Evolutionary conservation across 495 filamentous ascomycete genomes (phyloP).

Genomic region (Neurospora terricola): DNA sequence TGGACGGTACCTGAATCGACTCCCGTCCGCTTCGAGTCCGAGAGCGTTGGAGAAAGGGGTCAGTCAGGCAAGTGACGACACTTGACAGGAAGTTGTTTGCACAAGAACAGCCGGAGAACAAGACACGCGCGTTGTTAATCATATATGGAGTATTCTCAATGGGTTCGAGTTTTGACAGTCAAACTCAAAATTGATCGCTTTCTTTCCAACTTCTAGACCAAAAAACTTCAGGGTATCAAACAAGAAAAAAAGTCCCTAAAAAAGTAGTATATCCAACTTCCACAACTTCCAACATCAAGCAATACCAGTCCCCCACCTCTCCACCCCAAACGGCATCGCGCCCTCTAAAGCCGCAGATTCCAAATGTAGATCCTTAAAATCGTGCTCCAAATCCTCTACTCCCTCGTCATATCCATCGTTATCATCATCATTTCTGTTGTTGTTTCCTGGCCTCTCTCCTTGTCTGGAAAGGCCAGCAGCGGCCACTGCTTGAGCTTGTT

Average conservation of each 20-base stretch:
- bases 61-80: too few relatives aligned
- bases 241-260: background rate
- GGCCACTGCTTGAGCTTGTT: background rate
- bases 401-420: background rate
- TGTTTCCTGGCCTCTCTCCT: background rate
- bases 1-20: too few relatives aligned
- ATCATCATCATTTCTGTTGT: background rate
- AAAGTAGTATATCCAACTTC: background rate
- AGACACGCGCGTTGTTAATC: too few relatives aligned
- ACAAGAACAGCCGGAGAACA: too few relatives aligned
- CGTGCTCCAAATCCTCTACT: background rate
- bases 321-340: background rate
- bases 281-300: background rate
- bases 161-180: background rate
- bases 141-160: too few relatives aligned
- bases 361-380: background rate
- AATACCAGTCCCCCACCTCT: background rate
- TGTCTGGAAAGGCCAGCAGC: too few relatives aligned
- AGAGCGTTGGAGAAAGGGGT: too few relatives aligned
- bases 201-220: background rate
- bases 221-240: background rate
- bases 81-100: too few relatives aligned
- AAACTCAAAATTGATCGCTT: background rate
- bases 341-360: background rate
- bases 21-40: too few relatives aligned